Evolutionary conservation across 352 stramenopile genomes (phyloP).

Genomic region (Aphanomyces cochlioides): DNA sequence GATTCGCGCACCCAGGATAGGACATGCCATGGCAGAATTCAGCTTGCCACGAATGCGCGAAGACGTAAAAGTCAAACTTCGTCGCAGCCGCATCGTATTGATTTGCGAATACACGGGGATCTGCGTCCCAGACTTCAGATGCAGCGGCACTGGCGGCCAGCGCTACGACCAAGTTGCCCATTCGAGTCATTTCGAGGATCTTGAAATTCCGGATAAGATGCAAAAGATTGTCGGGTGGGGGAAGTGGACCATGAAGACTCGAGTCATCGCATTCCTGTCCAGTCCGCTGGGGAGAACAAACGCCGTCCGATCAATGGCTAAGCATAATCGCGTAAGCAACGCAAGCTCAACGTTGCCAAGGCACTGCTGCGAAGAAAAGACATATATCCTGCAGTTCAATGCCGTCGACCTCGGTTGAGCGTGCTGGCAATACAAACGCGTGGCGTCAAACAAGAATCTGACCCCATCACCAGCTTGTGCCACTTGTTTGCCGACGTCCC

Average conservation of each 20-base stretch:
- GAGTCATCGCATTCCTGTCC: too few species aligned
- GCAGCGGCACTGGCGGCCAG: neutral
- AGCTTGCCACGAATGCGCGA: slow-evolving; percentile 88
- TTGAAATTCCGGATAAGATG: too few species aligned
- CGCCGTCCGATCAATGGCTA: too few species aligned
- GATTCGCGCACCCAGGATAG: slow-evolving; percentile 50
- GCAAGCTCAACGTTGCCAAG: too few species aligned
- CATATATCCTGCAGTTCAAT: neutral
- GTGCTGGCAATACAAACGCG: too few species aligned
- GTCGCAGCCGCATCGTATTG: slow-evolving; percentile 20
- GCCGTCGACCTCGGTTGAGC: neutral
- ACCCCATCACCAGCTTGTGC: too few species aligned
- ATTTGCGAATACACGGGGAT: neutral
- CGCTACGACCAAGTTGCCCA: neutral
- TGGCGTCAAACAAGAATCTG: too few species aligned
- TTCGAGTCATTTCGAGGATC: neutral
- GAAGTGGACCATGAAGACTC: too few species aligned
- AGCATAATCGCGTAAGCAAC: too few species aligned
- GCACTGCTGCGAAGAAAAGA: slow-evolving; percentile 2
- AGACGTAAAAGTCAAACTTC: slow-evolving; percentile 84
- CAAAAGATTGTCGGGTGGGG: too few species aligned
- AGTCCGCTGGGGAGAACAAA: too few species aligned
- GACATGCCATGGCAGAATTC: slow-evolving; percentile 70
- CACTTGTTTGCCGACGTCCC: too few species aligned
- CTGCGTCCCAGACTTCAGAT: slow-evolving; percentile 2